Base-by-base conservation (phyloP, 2,329 filamentous ascomycete genomes). In the Pseudocercospora fijiensis region DNA sequence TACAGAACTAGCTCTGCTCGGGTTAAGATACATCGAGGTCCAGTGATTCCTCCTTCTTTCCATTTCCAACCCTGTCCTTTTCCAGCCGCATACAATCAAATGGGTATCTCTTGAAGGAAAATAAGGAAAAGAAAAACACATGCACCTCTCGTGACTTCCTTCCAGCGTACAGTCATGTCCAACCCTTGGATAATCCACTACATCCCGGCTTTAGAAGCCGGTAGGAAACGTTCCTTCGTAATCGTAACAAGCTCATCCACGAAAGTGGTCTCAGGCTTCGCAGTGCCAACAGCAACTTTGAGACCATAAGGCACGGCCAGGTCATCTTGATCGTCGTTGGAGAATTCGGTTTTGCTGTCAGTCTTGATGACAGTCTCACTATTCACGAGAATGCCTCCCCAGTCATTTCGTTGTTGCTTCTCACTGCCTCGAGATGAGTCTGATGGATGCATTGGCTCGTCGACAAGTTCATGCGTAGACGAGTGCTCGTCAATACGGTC, bases 241-340 rank as follows among this genome's bases (percentile, higher is more conserved):
- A 74, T 69, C 22, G 65, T 60, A 27, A 74, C 73, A 28, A 78
- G 68, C 64, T 73, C 69, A 58, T 82, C 79, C 6, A 76, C 78
- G 69, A 80, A 73, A 0, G 78, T 81, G 10, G 60, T 60, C 63
- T 79, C 76, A 63, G 81, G 79, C 60, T 73, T 74, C 16, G 76
- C 76, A n/a, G 69, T 71, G 33, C 65, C 60, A 18, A 73, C 69
- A 16, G 70, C 72, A 2, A 73, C 72, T 27, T 68, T 69, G 45
- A 71, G 66, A 13, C 72, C 71, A 58, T 71, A 59, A 1, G 63
- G 77, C 13, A 76, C 69, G 20, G 60, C 72, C 11, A 52, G 6
- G 22, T 58, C 58, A 27, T 65, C 62, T 41, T 62, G 56, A 20
- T 65, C 61, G 22, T 67, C 65, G 51, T 61, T 55, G 41, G 63